Conservation (phyloP, 2,329 filamentous ascomycete species). For the Pestalotiopsis sp. region DNA sequence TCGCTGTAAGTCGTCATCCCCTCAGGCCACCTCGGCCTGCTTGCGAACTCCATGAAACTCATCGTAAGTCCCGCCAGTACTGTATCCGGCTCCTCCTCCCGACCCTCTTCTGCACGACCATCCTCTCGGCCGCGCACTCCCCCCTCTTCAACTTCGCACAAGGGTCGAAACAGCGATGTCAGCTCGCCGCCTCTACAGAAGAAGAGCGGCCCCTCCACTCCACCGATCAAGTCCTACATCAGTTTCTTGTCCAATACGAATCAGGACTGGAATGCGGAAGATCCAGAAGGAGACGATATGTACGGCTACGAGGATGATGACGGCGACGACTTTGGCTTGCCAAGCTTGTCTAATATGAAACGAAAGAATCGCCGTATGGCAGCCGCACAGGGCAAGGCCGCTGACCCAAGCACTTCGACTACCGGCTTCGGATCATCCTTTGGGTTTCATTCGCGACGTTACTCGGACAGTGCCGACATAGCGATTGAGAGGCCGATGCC, state of each 20-base stretch:
- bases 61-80: slow-evolving; percentile 43
- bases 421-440: slow-evolving; percentile 36
- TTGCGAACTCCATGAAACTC: not conserved
- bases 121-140: slow-evolving; percentile 71
- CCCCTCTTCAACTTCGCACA: slow-evolving; percentile 58
- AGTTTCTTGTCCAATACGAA: slow-evolving; percentile 80
- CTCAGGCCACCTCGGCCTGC: not conserved
- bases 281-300: slow-evolving; percentile 66
- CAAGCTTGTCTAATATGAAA: slow-evolving; percentile 89
- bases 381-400: slow-evolving; percentile 40
- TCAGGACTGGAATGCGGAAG: slow-evolving; percentile 75
- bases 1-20: slow-evolving; percentile 58
- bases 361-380: slow-evolving; percentile 61
- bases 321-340: slow-evolving; percentile 93
- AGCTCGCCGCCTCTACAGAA: slow-evolving; percentile 50
- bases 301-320: slow-evolving; percentile 82
- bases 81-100: slow-evolving; percentile 58
- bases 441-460: slow-evolving; percentile 50
- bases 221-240: slow-evolving; percentile 73
- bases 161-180: slow-evolving; percentile 54
- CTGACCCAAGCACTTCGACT: slow-evolving; percentile 31
- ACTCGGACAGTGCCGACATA: slow-evolving; percentile 89
- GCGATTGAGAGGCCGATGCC: slow-evolving; percentile 83
- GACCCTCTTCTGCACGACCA: slow-evolving; percentile 74
- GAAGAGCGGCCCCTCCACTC: slow-evolving; percentile 49